Evolutionary conservation across 768 basidiomycete species (phyloP), one percentile per base, ranked within the genome.

Genomic region (Hypsizygus marmoreus): DNA sequence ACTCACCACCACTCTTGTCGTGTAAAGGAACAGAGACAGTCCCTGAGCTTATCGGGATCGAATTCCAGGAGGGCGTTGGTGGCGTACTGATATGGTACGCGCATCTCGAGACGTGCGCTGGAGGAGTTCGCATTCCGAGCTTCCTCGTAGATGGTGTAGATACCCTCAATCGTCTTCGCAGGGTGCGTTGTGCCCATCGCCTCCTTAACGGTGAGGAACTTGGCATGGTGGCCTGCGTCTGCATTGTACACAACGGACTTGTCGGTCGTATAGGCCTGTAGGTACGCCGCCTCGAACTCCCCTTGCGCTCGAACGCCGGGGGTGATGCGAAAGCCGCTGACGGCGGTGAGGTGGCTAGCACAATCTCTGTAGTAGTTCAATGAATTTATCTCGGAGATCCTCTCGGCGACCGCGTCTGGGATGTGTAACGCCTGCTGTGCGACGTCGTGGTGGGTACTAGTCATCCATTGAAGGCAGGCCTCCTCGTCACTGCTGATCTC

Each of bases 201-300:
- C 23, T 53, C 49, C n/a, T 45, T 42, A 11, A 36, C 10, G 11
- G 52, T 48, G 2, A 56, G 34, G 9, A 43, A 49, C 13, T 56
- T 56, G 0, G 42, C 49, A 16, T 51, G 53, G 23, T 52, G 46
- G 6, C 30, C 12, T 11, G 29, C 29, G 1, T 58, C 50, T 0
- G 22, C 16, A 6, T 39, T 34, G 30, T 51, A 55, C 8, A 43
- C 17, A 1, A 53, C 22, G 0, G 49, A 13, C 30, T 62, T 62
- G 24, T 58, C 56, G 0, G 60, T 61, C 1, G 43, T 47, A 14
- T 56, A 57, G 1, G 42, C 49, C 28, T 56, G 54, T 5, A 59
- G 8, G 19, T 59, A 59, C 0, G n/a, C 22, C 0, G 16, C 41
- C 3, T 50, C 6, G 23, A 22, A 57, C 6, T 3, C 1, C 8